phyloP scores from a whole-genome alignment of 805 yeast genomes.

The Candida orba region DNA sequence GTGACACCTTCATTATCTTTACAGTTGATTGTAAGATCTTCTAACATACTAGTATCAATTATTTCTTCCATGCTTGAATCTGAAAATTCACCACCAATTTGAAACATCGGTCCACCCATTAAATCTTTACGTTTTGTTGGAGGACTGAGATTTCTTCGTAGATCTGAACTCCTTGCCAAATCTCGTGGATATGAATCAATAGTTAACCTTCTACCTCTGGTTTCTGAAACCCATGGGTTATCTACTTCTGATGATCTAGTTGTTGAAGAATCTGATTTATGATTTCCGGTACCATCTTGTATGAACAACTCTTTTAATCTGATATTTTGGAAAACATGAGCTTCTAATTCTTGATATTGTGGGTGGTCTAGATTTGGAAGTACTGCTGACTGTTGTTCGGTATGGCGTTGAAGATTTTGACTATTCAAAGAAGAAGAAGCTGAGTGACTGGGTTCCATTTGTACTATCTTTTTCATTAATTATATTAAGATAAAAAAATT shows the following conservation, averaged over 20 bases:
- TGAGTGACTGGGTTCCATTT: too few species aligned
- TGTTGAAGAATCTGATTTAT: background rate
- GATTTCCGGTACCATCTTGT: background rate
- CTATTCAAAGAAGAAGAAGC: too few species aligned
- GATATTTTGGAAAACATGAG: background rate
- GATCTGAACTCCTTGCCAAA: background rate
- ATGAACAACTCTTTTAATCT: background rate
- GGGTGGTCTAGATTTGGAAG: too few species aligned
- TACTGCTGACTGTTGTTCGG: background rate
- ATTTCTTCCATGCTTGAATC: background rate
- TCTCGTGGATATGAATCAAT: background rate
- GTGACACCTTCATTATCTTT: conserved; percentile 3
- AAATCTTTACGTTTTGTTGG: too few species aligned
- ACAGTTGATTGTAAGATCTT: background rate
- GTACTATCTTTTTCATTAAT: too few species aligned
- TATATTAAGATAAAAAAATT: too few species aligned
- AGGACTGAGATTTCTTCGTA: too few species aligned
- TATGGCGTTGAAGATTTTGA: background rate
- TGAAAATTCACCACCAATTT: background rate
- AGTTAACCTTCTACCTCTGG: background rate
- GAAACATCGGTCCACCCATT: background rate
- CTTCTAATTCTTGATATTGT: background rate
- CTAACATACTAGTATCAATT: background rate
- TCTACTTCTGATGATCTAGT: background rate
- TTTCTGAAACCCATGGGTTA: background rate